Evolutionary conservation across 306 rosid genomes (phyloP).

Genomic region (Begonia fuchsioides): DNA sequence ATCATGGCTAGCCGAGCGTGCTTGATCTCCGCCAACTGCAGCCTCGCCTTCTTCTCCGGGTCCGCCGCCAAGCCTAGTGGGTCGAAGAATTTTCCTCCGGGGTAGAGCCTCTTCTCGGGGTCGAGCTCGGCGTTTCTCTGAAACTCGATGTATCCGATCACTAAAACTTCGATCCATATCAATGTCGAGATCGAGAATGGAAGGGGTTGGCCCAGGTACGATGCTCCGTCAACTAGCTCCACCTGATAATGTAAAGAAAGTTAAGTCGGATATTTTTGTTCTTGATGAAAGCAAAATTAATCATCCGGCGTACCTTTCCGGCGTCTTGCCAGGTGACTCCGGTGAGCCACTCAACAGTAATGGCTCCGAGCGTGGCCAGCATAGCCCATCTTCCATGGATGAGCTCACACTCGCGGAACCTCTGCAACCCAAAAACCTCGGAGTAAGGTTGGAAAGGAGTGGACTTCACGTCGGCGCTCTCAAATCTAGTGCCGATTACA

Average conservation of each 20-base stretch:
- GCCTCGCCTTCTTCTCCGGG: constrained; percentile 87
- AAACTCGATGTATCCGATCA: constrained; percentile 87
- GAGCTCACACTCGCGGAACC: no score
- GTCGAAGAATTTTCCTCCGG: constrained; percentile 79
- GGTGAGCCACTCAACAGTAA: no score
- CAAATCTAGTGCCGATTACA: constrained; percentile 59
- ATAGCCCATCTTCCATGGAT: no score
- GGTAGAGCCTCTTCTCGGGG: no score
- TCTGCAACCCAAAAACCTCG: no score
- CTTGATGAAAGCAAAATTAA: not conserved
- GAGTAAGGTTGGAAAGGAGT: constrained; percentile 87
- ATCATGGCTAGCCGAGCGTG: no score
- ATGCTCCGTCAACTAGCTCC: constrained; percentile 80
- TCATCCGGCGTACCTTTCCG: constrained; percentile 46
- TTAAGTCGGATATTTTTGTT: no score
- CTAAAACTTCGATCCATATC: constrained; percentile 78
- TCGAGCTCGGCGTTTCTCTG: constrained; percentile 86
- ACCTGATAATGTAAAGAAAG: constrained; percentile 28
- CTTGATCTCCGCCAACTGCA: no score
- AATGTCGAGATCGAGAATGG: no score
- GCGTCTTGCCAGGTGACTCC: constrained; percentile 99
- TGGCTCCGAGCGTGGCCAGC: no score
- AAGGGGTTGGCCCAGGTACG: constrained; percentile 92
- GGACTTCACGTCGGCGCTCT: constrained; percentile 42
- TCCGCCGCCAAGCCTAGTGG: constrained; percentile 65